These are phyloP conservation scores for Candida qinlingensis DNA, from an alignment of 805 yeast species.

Conservation along the genomic window DNA sequence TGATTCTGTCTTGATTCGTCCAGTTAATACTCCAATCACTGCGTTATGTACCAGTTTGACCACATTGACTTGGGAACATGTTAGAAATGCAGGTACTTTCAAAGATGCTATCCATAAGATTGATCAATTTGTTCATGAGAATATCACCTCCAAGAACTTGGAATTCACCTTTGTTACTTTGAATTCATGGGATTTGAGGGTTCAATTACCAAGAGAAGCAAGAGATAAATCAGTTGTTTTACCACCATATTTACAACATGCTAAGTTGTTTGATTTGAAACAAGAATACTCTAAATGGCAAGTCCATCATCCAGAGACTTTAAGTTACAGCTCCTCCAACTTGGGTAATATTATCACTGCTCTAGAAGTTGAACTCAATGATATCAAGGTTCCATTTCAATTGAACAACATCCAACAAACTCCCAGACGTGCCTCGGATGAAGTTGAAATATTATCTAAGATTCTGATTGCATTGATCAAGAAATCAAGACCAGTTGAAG, in stretches of 20 bases:
- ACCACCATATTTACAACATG: constrained; percentile 71
- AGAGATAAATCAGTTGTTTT: constrained; percentile 66
- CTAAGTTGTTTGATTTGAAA: constrained; percentile 69
- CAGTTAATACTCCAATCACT: constrained; percentile 62
- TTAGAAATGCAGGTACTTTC: constrained; percentile 51
- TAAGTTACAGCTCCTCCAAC: constrained; percentile 26
- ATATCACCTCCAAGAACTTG: constrained; percentile 34
- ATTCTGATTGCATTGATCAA: constrained; percentile 42
- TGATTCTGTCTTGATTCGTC: constrained; percentile 50
- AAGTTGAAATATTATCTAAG: constrained; percentile 39
- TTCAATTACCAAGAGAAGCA: constrained; percentile 76
- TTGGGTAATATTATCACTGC: constrained; percentile 25
- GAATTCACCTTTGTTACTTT: constrained; percentile 65
- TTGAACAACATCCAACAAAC: constrained; percentile 13
- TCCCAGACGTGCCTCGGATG: constrained; percentile 40
- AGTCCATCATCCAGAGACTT: constrained; percentile 49
- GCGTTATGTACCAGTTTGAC: constrained; percentile 47
- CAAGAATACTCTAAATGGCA: constrained; percentile 74
- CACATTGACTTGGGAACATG: constrained; percentile 55
- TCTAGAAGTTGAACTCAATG: constrained; percentile 22
- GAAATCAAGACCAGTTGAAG: constrained; percentile 42
- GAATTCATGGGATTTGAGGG: constrained; percentile 67
- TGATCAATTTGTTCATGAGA: constrained; percentile 43
- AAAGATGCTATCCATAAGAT: constrained; percentile 56
- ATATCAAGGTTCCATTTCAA: constrained; percentile 17